A percentile compares a stretch with the other conserved stretches of the same genome.
phyloP scores from a whole-genome alignment of 169 alveolate genomes.

The Plasmodium sp. region DNA sequence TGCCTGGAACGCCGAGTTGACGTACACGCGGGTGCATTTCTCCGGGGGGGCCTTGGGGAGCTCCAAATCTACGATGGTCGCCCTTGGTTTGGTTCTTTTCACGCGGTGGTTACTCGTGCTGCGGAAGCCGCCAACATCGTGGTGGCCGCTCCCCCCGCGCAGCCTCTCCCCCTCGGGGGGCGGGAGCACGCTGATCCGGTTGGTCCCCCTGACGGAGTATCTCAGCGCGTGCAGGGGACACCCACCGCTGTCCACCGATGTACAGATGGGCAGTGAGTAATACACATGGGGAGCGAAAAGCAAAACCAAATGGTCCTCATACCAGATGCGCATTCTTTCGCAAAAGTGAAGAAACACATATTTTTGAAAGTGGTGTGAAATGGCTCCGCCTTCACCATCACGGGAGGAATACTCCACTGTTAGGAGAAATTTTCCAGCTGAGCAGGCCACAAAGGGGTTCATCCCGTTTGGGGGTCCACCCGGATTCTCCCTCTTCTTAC shows the following conservation, averaged over 20 bases:
- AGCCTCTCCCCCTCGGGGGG: not conserved
- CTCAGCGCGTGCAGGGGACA: not conserved
- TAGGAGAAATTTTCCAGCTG: not conserved
- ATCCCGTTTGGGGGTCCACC: not conserved
- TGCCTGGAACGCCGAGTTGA: not conserved
- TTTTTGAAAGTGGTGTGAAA: slow-evolving; percentile 6
- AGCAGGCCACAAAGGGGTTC: not conserved
- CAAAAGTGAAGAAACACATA: slow-evolving; percentile 11
- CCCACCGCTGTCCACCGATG: not conserved
- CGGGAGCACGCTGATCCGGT: not conserved
- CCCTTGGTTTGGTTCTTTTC: not conserved
- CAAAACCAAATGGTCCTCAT: not conserved
- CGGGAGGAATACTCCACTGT: slow-evolving; percentile 9
- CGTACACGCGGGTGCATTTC: slow-evolving; percentile 11
- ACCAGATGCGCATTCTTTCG: not conserved
- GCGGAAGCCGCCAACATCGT: not conserved
- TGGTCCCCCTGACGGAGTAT: slow-evolving; percentile 3
- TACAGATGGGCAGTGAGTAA: slow-evolving; percentile 26
- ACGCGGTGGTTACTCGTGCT: not conserved
- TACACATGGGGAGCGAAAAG: slow-evolving; percentile 19
- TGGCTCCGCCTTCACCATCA: not conserved
- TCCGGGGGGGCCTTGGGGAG: not conserved
- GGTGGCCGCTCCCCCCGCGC: not conserved
- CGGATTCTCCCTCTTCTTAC: not conserved
- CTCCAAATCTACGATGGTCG: not conserved